phyloP scores from a whole-genome alignment of 371 early-diverging fungal genomes.

The Gilbertella persicaria region DNA sequence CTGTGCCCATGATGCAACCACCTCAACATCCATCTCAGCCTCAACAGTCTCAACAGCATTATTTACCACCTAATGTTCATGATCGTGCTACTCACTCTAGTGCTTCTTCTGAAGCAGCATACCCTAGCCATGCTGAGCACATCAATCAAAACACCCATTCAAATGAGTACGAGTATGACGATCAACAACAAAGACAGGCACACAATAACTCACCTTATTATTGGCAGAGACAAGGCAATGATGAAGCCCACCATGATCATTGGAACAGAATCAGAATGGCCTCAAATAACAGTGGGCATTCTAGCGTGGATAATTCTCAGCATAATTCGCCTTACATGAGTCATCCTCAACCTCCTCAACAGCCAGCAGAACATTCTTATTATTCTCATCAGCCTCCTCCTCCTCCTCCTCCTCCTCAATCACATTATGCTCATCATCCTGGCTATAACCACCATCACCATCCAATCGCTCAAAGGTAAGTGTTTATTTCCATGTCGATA shows the following conservation, averaged over 20 bases:
- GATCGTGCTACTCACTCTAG: slow-evolving; percentile 7
- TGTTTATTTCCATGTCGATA: too few relatives aligned
- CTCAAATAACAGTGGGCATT: slow-evolving; percentile 15
- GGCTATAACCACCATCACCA: slow-evolving; percentile 12
- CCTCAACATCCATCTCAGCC: too few relatives aligned
- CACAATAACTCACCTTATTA: slow-evolving; percentile 19
- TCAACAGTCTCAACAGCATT: too few relatives aligned
- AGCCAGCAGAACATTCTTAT: slow-evolving; percentile 13
- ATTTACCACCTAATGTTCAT: slow-evolving; percentile 1
- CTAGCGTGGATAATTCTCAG: slow-evolving; percentile 23
- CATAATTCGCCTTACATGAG: slow-evolving; percentile 23
- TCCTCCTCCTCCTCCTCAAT: slow-evolving; percentile 6
- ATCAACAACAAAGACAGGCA: slow-evolving; percentile 1
- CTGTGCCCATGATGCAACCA: slow-evolving; percentile 10
- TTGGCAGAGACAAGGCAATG: slow-evolving; percentile 20
- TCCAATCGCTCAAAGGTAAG: slow-evolving; percentile 11
- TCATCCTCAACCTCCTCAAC: slow-evolving; percentile 13
- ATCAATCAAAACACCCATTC: slow-evolving; percentile 2
- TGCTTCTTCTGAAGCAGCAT: slow-evolving; percentile 5
- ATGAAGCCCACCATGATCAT: slow-evolving; percentile 2
- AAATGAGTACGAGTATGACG: slow-evolving; percentile 1
- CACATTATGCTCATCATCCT: slow-evolving; percentile 9
- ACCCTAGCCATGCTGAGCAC: slow-evolving; percentile 2
- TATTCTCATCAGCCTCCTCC: slow-evolving; percentile 11
- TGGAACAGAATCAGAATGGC: slow-evolving; percentile 28